Evolutionary conservation across 495 filamentous ascomycete genomes (phyloP), one percentile per base, ranked within the genome.

Genomic region (Daldinia caldariorum): DNA sequence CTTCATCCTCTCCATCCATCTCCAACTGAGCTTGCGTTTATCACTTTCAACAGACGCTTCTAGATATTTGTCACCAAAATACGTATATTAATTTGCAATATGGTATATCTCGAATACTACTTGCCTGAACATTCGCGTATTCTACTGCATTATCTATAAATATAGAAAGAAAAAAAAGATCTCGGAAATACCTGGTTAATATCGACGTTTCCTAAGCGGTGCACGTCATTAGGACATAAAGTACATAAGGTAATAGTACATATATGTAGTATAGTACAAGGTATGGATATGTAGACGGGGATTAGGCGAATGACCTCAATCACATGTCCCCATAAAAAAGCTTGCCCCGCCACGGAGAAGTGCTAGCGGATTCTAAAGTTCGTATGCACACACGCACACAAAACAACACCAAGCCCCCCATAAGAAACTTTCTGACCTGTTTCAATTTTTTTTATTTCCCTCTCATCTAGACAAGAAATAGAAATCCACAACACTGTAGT

Each of bases 251-350:
- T 53, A 53, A 10, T 26, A 3, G 3, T 51, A 47, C 22, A 14
- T 26, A n/a, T n/a, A n/a, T n/a, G n/a, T n/a, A n/a, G n/a, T n/a
- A n/a, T n/a, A n/a, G n/a, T n/a, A n/a, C n/a, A n/a, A n/a, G n/a
- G n/a, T n/a, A 45, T 7, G 34, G 6, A 45, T 26, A 26, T 26
- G 26, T 26, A 26, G 26, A 26, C 26, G 26, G 26, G 26, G 2
- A 54, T 51, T 55, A 54, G 60, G 60, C 45, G 61, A 70, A 61
- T 61, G 51, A 65, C 56, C 37, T 65, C 60, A 58, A 63, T 73
- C 71, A 73, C 71, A 73, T 73, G 67, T 71, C 71, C 63, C 71
- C 71, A 73, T 63, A 70, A 67, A 43, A 26, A 26, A n/a, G n/a
- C 3, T 66, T 61, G 67, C 67, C 67, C 67, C 67, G 61, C 67